Conservation (phyloP, 1,284 basidiomycete species). For the Hemileia vastatrix region DNA sequence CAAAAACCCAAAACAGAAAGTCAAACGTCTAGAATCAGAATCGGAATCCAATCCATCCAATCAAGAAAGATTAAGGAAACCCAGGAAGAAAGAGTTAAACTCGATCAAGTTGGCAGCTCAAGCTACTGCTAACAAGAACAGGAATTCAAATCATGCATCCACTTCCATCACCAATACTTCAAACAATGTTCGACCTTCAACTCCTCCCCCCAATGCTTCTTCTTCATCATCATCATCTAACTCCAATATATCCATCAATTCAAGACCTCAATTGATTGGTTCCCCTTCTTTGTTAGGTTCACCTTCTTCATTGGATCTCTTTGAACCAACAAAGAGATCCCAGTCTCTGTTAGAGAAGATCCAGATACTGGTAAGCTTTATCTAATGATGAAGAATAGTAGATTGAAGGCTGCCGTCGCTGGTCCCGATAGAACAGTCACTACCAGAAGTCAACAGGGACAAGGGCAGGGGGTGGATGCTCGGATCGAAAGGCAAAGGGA, state of each 20-base stretch:
- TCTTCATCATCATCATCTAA: too few relatives aligned
- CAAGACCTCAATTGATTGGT: slow-evolving; percentile 21
- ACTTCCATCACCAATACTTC: too few relatives aligned
- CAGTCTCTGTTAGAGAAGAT: slow-evolving; percentile 30
- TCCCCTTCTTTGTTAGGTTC: neutral
- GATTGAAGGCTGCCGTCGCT: neutral
- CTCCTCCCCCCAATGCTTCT: too few relatives aligned
- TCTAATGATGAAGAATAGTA: slow-evolving; percentile 22
- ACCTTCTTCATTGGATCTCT: slow-evolving; percentile 3
- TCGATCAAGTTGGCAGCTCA: too few relatives aligned
- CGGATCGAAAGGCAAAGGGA: slow-evolving; percentile 25
- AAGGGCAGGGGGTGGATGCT: slow-evolving; percentile 22
- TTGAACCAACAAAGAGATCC: slow-evolving; percentile 29
- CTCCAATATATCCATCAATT: too few relatives aligned
- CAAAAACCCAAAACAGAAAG: neutral
- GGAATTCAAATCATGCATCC: too few relatives aligned
- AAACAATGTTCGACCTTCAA: too few relatives aligned
- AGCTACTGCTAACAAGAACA: too few relatives aligned
- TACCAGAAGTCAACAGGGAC: slow-evolving; percentile 20
- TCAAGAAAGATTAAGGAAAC: neutral
- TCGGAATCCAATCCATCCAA: neutral
- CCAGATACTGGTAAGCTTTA: slow-evolving; percentile 33
- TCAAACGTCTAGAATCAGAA: neutral
- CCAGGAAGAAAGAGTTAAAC: neutral
- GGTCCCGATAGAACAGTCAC: slow-evolving; percentile 21